phyloP scores from a whole-genome alignment of 345 rosid species.

The Orychophragmus violaceus region DNA sequence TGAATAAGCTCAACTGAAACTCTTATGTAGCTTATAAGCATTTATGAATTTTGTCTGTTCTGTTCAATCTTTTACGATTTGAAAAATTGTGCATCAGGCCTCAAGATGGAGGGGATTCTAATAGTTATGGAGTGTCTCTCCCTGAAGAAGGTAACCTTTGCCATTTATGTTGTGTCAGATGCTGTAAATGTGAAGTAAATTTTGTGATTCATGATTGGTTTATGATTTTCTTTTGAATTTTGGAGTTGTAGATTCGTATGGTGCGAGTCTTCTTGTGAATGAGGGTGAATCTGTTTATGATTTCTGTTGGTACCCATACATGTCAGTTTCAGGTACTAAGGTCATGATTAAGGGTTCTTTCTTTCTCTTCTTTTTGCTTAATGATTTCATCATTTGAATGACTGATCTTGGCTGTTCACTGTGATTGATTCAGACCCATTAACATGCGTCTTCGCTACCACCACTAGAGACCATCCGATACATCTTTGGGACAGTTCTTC shows the following conservation, averaged over 20 bases:
- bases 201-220: background rate
- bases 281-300: conserved; percentile 96
- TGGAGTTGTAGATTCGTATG: conserved; percentile 61
- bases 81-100: conserved; percentile 15
- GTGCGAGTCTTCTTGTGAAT: conserved; percentile 49
- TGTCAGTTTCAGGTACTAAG: conserved; percentile 70
- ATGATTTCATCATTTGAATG: background rate
- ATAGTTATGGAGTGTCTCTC: conserved; percentile 11
- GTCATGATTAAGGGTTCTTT: background rate
- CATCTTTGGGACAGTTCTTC: conserved; percentile 97
- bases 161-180: background rate
- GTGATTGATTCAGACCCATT: conserved; percentile 54
- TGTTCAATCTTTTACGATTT: background rate
- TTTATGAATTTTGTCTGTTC: background rate
- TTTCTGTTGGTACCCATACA: conserved; percentile 94
- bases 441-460: conserved; percentile 80
- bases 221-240: background rate
- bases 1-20: background rate
- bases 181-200: background rate
- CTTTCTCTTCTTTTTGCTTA: background rate
- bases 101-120: conserved; percentile 29
- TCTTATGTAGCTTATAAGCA: background rate
- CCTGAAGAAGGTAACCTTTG: conserved; percentile 25
- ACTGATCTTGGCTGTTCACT: conserved; percentile 15
- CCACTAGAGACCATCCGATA: conserved; percentile 93